Evolutionary conservation across 1,284 basidiomycete species (phyloP).

Genomic region (Malassezia caprae): DNA sequence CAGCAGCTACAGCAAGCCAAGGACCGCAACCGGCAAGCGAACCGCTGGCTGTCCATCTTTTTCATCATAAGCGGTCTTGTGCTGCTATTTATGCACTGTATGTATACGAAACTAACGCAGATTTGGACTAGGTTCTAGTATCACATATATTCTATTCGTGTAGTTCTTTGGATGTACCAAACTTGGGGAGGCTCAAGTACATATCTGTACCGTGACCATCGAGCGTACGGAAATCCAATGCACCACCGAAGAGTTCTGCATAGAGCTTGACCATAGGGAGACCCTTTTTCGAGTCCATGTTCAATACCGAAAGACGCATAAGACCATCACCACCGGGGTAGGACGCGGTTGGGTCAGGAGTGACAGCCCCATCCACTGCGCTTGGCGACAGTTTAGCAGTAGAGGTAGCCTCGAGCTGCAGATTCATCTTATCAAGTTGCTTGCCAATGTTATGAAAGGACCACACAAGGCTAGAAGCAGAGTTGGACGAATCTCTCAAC

Average conservation of each 20-base stretch:
- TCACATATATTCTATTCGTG: background rate
- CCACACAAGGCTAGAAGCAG: slow-evolving; percentile 2
- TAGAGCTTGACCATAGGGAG: slow-evolving; percentile 17
- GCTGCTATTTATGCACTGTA: slow-evolving; percentile 69
- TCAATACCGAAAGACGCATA: slow-evolving; percentile 15
- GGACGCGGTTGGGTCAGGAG: slow-evolving; percentile 1
- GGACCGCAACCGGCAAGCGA: slow-evolving; percentile 66
- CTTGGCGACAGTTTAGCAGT: background rate
- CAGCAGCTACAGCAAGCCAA: slow-evolving; percentile 71
- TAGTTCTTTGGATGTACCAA: slow-evolving; percentile 11
- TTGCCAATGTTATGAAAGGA: slow-evolving; percentile 15
- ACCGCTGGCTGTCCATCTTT: slow-evolving; percentile 73
- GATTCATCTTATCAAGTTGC: slow-evolving; percentile 14
- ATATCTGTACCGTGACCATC: slow-evolving; percentile 17
- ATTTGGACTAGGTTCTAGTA: slow-evolving; percentile 4
- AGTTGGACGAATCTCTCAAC: background rate
- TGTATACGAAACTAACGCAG: slow-evolving; percentile 12
- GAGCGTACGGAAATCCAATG: slow-evolving; percentile 11
- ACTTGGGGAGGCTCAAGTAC: slow-evolving; percentile 13
- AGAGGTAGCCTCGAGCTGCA: slow-evolving; percentile 2
- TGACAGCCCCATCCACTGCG: background rate
- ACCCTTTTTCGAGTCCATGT: slow-evolving; percentile 12
- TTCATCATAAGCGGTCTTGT: slow-evolving; percentile 74
- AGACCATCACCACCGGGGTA: slow-evolving; percentile 14
- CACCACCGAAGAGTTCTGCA: slow-evolving; percentile 16